phyloP scores from a whole-genome alignment of 805 yeast species.

The Torulaspora franciscae region DNA sequence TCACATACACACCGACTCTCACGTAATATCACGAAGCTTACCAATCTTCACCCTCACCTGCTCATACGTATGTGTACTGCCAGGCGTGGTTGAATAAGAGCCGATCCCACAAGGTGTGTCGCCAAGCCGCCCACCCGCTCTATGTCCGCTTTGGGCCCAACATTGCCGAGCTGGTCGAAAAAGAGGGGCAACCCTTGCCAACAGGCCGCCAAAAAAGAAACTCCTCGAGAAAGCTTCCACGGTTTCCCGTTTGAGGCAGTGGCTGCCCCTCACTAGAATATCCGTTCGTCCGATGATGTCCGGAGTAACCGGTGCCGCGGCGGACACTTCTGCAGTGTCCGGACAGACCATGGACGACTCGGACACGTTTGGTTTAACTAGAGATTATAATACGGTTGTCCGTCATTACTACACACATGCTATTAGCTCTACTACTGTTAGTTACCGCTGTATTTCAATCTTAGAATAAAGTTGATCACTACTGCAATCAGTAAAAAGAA shows the following conservation, averaged over 20 bases:
- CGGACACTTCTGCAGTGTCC: neutral
- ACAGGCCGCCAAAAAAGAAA: neutral
- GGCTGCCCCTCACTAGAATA: neutral
- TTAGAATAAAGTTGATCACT: slow-evolving; percentile 82
- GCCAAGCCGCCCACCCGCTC: neutral
- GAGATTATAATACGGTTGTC: neutral
- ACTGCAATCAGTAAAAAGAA: slow-evolving; percentile 90
- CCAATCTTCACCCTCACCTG: too few relatives aligned
- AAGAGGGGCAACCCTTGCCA: slow-evolving; percentile 4
- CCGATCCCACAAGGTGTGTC: neutral
- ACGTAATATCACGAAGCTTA: too few relatives aligned
- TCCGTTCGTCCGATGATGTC: neutral
- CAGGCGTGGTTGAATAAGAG: too few relatives aligned
- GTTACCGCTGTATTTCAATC: slow-evolving; percentile 38
- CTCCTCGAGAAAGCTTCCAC: neutral
- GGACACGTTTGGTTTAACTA: neutral
- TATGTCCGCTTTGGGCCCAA: neutral
- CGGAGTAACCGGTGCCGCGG: neutral
- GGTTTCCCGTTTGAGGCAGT: neutral
- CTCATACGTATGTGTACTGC: too few relatives aligned
- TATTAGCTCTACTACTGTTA: neutral
- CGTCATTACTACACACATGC: neutral
- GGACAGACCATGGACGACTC: neutral
- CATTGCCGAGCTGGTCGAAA: neutral
- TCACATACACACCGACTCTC: too few relatives aligned